Evolutionary conservation across 2,329 filamentous ascomycete genomes (phyloP).

Genomic region (Trichoderma sp.): DNA sequence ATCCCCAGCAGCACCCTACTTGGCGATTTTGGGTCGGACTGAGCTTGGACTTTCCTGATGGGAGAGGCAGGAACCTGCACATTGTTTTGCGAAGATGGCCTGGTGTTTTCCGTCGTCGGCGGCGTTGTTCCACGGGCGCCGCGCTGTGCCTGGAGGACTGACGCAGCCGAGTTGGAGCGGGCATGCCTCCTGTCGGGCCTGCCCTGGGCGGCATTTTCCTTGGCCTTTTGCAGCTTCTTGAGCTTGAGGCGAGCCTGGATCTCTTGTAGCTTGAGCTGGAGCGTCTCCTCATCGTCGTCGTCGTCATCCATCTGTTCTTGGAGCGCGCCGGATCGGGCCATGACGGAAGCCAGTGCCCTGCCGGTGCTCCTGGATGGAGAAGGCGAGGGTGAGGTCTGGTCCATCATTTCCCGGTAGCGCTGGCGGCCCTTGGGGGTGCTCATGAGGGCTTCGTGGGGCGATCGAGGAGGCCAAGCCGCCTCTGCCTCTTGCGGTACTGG

Average conservation of each 20-base stretch:
- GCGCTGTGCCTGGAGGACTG: conserved; percentile 31
- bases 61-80: conserved; percentile 78
- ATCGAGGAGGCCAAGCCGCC: conserved; percentile 67
- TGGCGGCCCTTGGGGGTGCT: conserved; percentile 78
- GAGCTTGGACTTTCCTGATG: conserved; percentile 60
- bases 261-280: conserved; percentile 82
- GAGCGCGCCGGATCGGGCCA: conserved; percentile 41
- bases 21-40: conserved; percentile 68
- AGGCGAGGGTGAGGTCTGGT: conserved; percentile 67
- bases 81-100: conserved; percentile 36
- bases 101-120: conserved; percentile 33
- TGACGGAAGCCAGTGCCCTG: conserved; percentile 22
- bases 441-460: conserved; percentile 64
- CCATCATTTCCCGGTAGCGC: conserved; percentile 68
- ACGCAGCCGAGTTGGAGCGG: conserved; percentile 34
- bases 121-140: conserved; percentile 37
- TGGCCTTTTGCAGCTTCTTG: conserved; percentile 75
- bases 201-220: conserved; percentile 31
- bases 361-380: conserved; percentile 53
- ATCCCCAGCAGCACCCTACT: conserved; percentile 81
- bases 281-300: conserved; percentile 80
- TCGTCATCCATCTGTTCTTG: conserved; percentile 39
- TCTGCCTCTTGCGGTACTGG: conserved; percentile 42
- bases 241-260: conserved; percentile 86
- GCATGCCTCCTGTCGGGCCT: conserved; percentile 32